phyloP scores from a whole-genome alignment of 108 stramenopile genomes.

The Cyclotella sp. region DNA sequence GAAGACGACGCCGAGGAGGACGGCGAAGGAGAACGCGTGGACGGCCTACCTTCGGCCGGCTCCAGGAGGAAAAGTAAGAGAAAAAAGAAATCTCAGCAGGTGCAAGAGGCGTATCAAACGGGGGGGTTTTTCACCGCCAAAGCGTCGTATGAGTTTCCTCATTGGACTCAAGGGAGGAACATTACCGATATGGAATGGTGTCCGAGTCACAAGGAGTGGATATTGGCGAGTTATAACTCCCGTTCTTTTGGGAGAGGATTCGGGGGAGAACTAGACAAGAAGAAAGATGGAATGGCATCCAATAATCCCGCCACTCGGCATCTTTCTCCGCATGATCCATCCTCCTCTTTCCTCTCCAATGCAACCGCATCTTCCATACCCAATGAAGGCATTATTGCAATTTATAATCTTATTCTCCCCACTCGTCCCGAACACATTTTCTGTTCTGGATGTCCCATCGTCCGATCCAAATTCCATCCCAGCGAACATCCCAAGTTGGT shows the following conservation, averaged over 20 bases:
- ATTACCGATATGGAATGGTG: conserved; percentile 90
- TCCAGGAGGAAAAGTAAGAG: neutral
- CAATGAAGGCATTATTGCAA: conserved; percentile 75
- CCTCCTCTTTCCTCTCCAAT: conserved; percentile 68
- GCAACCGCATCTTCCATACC: conserved; percentile 23
- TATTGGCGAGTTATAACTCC: conserved; percentile 71
- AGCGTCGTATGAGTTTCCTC: conserved; percentile 68
- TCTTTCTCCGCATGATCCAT: conserved; percentile 69
- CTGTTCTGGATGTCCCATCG: conserved; percentile 83
- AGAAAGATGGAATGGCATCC: neutral
- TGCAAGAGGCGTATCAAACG: conserved; percentile 32
- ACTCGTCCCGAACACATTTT: conserved; percentile 87
- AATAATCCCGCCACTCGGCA: conserved; percentile 30
- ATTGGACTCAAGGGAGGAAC: conserved; percentile 73
- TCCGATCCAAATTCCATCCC: conserved; percentile 78
- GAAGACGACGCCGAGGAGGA: conserved; percentile 29
- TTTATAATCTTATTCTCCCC: conserved; percentile 88
- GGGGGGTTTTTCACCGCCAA: conserved; percentile 65
- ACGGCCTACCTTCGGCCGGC: neutral
- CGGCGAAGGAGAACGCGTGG: conserved; percentile 20
- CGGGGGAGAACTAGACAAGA: neutral
- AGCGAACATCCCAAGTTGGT: conserved; percentile 82
- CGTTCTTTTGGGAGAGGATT: neutral
- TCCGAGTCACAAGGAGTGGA: conserved; percentile 78
- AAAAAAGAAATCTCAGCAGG: neutral